phyloP scores from a whole-genome alignment of 148 eudicot genomes.

The Euryodendron excelsum region DNA sequence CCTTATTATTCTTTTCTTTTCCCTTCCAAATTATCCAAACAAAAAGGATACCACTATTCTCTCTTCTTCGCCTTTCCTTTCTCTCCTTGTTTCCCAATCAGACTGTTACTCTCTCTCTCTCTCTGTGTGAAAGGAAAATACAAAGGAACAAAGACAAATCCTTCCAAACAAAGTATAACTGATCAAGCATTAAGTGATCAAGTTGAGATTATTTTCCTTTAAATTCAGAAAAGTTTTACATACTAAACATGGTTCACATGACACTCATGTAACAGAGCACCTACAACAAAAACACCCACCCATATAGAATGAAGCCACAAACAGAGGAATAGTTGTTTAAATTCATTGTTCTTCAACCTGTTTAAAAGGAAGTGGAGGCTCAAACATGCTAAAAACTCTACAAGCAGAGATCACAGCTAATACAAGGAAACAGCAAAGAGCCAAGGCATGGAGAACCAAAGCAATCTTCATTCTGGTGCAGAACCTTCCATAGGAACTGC shows the following conservation, averaged over 20 bases:
- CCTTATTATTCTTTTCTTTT: no score
- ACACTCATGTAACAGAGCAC: not conserved
- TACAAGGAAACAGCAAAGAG: constrained; percentile 57
- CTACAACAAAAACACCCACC: not conserved
- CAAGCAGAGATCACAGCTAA: constrained; percentile 72
- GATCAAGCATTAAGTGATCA: not conserved
- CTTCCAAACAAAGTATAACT: not conserved
- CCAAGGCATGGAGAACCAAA: constrained; percentile 52
- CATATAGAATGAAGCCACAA: constrained; percentile 6
- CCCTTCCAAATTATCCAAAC: no score
- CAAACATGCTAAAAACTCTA: constrained; percentile 59
- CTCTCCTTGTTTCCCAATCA: no score
- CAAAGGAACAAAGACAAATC: not conserved
- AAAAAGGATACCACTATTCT: no score
- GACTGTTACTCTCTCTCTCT: not conserved
- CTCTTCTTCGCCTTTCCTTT: no score
- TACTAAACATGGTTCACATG: not conserved
- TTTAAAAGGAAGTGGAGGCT: constrained; percentile 53
- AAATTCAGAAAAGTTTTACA: not conserved
- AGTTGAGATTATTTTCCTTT: not conserved
- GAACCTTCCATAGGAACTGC: constrained; percentile 64
- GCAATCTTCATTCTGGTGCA: constrained; percentile 59
- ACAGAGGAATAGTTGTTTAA: not conserved
- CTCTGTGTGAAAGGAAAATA: not conserved
- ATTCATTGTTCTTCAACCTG: constrained; percentile 31